Conservation (phyloP, 768 basidiomycete genomes). For the Royoungia palumana region DNA sequence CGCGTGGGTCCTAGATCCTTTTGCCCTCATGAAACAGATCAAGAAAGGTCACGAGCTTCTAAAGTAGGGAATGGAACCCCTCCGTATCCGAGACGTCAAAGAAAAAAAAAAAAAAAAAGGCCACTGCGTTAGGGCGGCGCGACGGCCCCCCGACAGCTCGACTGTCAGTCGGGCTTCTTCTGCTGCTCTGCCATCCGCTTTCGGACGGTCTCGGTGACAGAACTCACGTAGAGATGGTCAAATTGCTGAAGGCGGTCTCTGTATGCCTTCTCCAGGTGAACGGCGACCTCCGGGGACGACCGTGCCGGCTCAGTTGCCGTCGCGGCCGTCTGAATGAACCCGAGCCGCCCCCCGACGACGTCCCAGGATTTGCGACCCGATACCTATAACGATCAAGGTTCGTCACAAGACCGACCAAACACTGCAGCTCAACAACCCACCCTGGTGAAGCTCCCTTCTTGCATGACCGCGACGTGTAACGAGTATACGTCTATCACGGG, state of each 20-base stretch:
- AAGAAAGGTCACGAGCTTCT: conserved; percentile 10
- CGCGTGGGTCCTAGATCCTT: background rate
- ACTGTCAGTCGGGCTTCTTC: conserved; percentile 23
- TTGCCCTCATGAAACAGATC: background rate
- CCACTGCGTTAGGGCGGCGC: background rate
- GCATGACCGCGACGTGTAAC: conserved; percentile 32
- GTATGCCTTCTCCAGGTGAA: conserved; percentile 26
- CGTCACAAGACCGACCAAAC: background rate
- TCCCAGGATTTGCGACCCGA: conserved; percentile 26
- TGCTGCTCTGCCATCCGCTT: conserved; percentile 32
- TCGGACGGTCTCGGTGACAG: conserved; percentile 30
- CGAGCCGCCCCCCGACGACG: conserved; percentile 26
- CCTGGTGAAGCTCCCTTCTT: conserved; percentile 28
- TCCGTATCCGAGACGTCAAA: conserved; percentile 7
- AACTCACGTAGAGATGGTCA: conserved; percentile 32
- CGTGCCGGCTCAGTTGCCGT: conserved; percentile 21
- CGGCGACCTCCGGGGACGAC: conserved; percentile 25
- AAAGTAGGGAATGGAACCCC: conserved; percentile 10
- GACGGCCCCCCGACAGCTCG: conserved; percentile 10
- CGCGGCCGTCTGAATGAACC: conserved; percentile 21
- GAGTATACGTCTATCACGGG: conserved; percentile 29
- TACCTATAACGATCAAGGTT: conserved; percentile 17
- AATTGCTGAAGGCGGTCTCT: conserved; percentile 31
- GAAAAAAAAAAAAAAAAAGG: conserved; percentile 4
- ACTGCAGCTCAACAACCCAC: conserved; percentile 16